Evolutionary conservation across 495 filamentous ascomycete species (phyloP), one percentile per base, ranked within the genome.

Genomic region (Penicillium ochrochloron): DNA sequence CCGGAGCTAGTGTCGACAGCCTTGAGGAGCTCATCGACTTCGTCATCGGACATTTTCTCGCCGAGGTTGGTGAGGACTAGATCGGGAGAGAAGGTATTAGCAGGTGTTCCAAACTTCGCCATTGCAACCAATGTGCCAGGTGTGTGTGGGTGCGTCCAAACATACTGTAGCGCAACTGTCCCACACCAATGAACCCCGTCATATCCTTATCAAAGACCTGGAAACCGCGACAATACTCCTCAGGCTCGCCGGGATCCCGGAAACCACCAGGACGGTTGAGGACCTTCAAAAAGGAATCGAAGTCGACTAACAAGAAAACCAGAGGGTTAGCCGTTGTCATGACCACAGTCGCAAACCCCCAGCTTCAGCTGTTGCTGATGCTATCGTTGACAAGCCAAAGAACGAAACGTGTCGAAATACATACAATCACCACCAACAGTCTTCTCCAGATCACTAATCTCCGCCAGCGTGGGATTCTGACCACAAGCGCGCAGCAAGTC

Each of bases 171-270:
- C 94, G 88, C 72, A 98, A 82, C 78, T 99, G 95, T 37, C 95
- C 95, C 64, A 97, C 92, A 25, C 94, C 95, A 79, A 99, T 97
- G 79, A 92, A 97, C 21, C 95, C 95, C 56, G 93, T 96, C 88
- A 94, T 89, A 77, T 99, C 95, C 83, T 99, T 99, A 80, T 99
- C 95, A 72, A 99, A 99, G 62, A 98, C 95, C 80, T 98, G 95
- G 80, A 99, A 99, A 53, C 94, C 95, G 50, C 93, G 89, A 78
- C 93, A 96, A 76, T 98, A 99, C 79, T 98, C 94, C 67, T 98
- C 94, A 11, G 94, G 94, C 76, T 97, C 94, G 68, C 93, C 94
- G 8, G 96, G 96, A 57, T 98, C 94, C 69, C 95, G 93, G 89
- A 98, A 99, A 59, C 95, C 95, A 74, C 94, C 94, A 10, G 95